phyloP scores from a whole-genome alignment of 1,139 yeast genomes.

The Sugiyamaella sp. region DNA sequence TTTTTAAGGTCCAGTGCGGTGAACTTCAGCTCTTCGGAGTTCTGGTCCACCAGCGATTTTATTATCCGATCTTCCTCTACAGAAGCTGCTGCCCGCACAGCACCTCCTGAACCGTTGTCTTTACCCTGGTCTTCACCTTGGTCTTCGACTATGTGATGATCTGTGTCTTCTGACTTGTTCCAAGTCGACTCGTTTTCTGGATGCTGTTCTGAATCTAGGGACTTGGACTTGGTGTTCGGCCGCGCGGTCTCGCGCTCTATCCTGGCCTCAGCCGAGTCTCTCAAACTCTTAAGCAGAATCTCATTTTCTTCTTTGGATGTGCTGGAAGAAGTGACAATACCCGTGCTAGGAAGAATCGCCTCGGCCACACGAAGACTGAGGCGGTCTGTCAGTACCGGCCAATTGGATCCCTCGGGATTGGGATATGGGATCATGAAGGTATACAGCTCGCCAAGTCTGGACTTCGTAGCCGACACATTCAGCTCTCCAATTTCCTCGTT shows the following conservation, averaged over 20 bases:
- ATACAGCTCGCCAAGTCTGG: constrained; percentile 37
- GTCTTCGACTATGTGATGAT: not conserved
- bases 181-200: too few species aligned
- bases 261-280: constrained; percentile 31
- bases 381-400: constrained; percentile 36
- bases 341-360: constrained; percentile 33
- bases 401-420: constrained; percentile 28
- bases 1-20: constrained; percentile 44
- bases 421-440: constrained; percentile 43
- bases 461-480: constrained; percentile 36
- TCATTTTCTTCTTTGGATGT: constrained; percentile 48
- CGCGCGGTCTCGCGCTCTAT: not conserved
- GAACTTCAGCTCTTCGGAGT: constrained; percentile 41
- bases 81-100: not conserved
- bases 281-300: constrained; percentile 40
- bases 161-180: too few species aligned
- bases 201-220: too few species aligned
- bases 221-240: too few species aligned
- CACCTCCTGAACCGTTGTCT: constrained; percentile 12
- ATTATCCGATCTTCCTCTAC: constrained; percentile 38
- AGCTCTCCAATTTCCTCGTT: constrained; percentile 40
- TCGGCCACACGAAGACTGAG: constrained; percentile 30
- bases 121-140: constrained; percentile 18
- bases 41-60: constrained; percentile 41
- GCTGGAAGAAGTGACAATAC: constrained; percentile 43